phyloP scores from a whole-genome alignment of 129 eudicot species.

The Flaveria linearis region DNA sequence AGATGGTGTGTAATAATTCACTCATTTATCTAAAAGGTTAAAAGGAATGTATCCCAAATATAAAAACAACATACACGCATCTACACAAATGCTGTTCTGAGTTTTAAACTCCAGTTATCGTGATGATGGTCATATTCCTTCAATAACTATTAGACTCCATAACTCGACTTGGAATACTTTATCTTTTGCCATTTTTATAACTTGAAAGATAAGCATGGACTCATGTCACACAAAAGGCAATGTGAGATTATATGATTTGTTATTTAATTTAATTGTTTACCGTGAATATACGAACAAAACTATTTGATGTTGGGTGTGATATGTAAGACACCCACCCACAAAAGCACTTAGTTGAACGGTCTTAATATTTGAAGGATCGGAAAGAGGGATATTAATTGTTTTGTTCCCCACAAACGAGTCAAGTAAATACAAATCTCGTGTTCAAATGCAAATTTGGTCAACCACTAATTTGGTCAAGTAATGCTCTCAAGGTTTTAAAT shows the following conservation, averaged over 20 bases:
- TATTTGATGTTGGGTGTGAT: neutral
- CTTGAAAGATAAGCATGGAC: neutral
- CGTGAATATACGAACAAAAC: neutral
- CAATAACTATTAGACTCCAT: too few species aligned
- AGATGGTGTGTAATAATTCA: too few species aligned
- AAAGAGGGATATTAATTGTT: conserved; percentile 11
- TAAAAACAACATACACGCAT: too few species aligned
- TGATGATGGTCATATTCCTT: too few species aligned
- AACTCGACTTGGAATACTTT: too few species aligned
- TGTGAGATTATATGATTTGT: too few species aligned
- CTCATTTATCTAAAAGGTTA: too few species aligned
- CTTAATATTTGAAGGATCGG: conserved; percentile 11
- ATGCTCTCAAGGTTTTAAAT: neutral
- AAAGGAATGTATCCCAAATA: too few species aligned
- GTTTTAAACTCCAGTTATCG: too few species aligned
- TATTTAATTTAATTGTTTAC: too few species aligned
- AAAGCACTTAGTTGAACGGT: conserved; percentile 5
- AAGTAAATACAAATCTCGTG: conserved; percentile 5
- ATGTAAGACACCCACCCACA: conserved; percentile 8
- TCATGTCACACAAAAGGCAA: neutral
- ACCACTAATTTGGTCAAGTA: neutral
- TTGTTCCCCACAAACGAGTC: neutral
- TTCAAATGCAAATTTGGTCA: neutral
- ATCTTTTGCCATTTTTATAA: too few species aligned
- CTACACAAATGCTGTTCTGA: too few species aligned